Base-by-base conservation (phyloP, 768 basidiomycete species). In the Suillus decipiens region DNA sequence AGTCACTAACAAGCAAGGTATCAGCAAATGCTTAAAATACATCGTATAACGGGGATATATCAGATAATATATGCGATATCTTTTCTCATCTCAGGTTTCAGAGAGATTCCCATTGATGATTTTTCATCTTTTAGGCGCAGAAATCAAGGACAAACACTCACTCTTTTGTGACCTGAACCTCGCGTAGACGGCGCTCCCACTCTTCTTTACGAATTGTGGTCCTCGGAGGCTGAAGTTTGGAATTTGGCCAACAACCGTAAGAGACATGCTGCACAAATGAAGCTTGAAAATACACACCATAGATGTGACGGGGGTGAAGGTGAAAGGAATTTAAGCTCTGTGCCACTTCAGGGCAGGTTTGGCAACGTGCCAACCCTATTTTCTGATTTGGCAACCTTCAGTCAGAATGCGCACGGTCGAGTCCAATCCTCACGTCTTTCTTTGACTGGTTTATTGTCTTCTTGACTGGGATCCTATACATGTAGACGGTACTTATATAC, bases 31-130 rank as follows among this genome's bases (percentile, higher is more conserved):
- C 62, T 60, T 45, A 51, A 61, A 42, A 70, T 69, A 68, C 56
- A 66, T 63, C 61, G 76, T 19, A 28, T 19, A 70, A 74, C 71
- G 74, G 71, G 28, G 54, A 62, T 42, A 66, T 47, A 68, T 93
- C 92, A 93, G 94, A 89, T 91, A 92, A 90, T 90, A 89, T 87
- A 92, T 92, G 87, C 88, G 88, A 86, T 80, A 74, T 82, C 82
- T 84, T 78, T 71, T 69, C 82, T 90, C 88, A 81, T 89, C 90
- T 87, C 80, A 67, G 60, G 73, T 76, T 77, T 93, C 95, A 89
- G 96, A 95, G 96, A 99, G 96, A 99, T 99, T 99, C 96, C 96
- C 96, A 98, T 82, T 89, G 75, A 73, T 80, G 76, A 57, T 84
- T 78, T 80, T 76, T 91, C 89, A 90, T 90, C 89, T 74, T 79